A percentile compares a stretch with the other conserved stretches of the same genome.
These are phyloP conservation scores for Teunomyces cretensis DNA, from an alignment of 805 yeast species.

Conservation along the genomic window DNA sequence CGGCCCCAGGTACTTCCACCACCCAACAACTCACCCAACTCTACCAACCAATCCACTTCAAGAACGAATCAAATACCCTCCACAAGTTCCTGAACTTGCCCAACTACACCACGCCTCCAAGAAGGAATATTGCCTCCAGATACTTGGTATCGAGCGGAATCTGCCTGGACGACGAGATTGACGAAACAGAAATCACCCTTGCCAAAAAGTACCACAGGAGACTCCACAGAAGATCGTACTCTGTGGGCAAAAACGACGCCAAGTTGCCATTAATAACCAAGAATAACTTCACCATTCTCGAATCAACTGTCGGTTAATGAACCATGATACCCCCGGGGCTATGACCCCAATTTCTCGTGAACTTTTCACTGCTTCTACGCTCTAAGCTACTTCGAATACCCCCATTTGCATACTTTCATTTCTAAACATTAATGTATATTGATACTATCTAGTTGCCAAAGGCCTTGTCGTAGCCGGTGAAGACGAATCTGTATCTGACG, in stretches of 20 bases:
- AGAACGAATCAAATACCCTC: conserved; percentile 27
- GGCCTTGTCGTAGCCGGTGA: conserved; percentile 53
- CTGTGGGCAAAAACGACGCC: conserved; percentile 39
- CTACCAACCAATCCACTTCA: conserved; percentile 30
- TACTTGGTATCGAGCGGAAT: conserved; percentile 17
- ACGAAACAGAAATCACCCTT: conserved; percentile 18
- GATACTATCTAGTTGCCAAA: conserved; percentile 25
- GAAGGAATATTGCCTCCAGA: conserved; percentile 17
- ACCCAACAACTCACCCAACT: conserved; percentile 22
- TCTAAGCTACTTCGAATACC: background rate
- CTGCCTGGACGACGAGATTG: conserved; percentile 12
- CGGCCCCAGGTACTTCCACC: conserved; percentile 4
- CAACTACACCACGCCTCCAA: conserved; percentile 35
- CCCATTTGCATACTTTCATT: background rate
- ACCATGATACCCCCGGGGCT: background rate
- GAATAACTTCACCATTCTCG: conserved; percentile 26
- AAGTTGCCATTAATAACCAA: conserved; percentile 34
- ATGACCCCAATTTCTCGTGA: background rate
- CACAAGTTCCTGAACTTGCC: conserved; percentile 33
- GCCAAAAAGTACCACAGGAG: conserved; percentile 3
- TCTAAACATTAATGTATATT: background rate
- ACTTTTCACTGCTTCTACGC: background rate
- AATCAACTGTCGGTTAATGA: background rate
- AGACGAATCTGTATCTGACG: conserved; percentile 63
- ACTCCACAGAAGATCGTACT: conserved; percentile 31